These are phyloP conservation scores for Phytopythium mirpurense DNA, from an alignment of 352 stramenopile genomes.

Conservation along the genomic window DNA sequence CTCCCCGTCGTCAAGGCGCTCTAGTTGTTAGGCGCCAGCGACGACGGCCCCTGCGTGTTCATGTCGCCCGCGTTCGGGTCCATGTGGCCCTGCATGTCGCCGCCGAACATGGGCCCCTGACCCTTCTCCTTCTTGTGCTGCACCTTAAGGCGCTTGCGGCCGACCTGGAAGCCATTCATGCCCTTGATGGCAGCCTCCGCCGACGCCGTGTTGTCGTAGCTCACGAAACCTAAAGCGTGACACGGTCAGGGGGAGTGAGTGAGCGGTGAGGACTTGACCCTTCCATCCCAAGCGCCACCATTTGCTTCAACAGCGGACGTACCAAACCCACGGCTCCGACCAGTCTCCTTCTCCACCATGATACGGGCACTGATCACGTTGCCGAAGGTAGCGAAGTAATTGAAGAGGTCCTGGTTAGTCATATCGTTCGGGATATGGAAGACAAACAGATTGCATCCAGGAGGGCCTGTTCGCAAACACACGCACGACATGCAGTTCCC, in stretches of 20 bases:
- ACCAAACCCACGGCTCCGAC: slow-evolving; percentile 92
- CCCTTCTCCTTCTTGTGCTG: slow-evolving; percentile 93
- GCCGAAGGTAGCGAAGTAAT: slow-evolving; percentile 94
- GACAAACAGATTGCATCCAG: slow-evolving; percentile 97
- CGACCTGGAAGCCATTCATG: slow-evolving; percentile 96
- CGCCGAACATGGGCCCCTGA: slow-evolving; percentile 56
- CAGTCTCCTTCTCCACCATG: slow-evolving; percentile 96
- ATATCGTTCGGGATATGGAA: slow-evolving; percentile 99
- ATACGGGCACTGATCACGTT: slow-evolving; percentile 95
- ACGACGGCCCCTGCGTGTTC: slow-evolving; percentile 23
- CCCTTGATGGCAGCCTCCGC: slow-evolving; percentile 92
- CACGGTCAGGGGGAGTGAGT: neutral
- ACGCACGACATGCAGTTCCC: slow-evolving; percentile 13
- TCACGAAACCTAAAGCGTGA: slow-evolving; percentile 89
- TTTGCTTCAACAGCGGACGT: slow-evolving; percentile 17
- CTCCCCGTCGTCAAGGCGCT: slow-evolving; percentile 5
- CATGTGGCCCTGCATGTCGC: slow-evolving; percentile 54
- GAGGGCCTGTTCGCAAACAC: slow-evolving; percentile 72
- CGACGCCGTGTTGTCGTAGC: slow-evolving; percentile 91
- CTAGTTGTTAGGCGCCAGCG: slow-evolving; percentile 35
- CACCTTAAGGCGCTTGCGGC: slow-evolving; percentile 96
- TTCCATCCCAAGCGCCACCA: neutral
- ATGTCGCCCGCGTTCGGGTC: slow-evolving; percentile 46
- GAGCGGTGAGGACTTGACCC: neutral
- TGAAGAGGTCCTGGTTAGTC: slow-evolving; percentile 96